Percentiles rank a stretch among this genome's conserved stretches.
These are phyloP conservation scores for Mycena rosella DNA, from an alignment of 768 basidiomycete genomes.

Conservation along the genomic window DNA sequence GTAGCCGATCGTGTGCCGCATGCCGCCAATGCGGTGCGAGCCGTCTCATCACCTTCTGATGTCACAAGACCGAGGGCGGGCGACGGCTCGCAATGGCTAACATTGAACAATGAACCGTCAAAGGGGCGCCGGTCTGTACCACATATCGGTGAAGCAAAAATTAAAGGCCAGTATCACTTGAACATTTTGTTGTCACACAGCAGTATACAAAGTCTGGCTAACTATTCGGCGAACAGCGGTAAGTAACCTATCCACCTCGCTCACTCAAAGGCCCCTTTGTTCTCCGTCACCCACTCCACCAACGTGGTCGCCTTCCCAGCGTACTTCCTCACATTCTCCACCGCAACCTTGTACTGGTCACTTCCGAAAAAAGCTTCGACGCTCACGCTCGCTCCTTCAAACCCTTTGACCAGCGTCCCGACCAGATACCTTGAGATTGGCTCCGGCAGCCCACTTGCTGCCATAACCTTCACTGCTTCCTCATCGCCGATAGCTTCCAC, in stretches of 20 bases:
- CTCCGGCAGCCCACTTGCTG: constrained; percentile 1
- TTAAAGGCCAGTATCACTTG: too few species aligned
- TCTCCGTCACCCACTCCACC: constrained; percentile 16
- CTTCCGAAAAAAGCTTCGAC: not conserved
- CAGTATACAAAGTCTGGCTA: too few species aligned
- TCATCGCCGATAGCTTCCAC: constrained; percentile 15
- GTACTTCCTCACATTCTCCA: constrained; percentile 18
- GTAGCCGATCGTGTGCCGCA: too few species aligned
- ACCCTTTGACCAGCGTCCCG: constrained; percentile 2
- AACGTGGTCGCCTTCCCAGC: constrained; percentile 17
- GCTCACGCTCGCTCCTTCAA: too few species aligned
- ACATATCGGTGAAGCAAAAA: too few species aligned
- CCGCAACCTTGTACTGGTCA: constrained; percentile 10
- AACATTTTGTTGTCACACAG: too few species aligned
- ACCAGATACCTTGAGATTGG: constrained; percentile 7
- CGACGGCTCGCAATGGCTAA: too few species aligned
- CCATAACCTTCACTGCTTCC: constrained; percentile 19
- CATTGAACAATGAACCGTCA: too few species aligned
- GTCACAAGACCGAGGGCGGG: too few species aligned
- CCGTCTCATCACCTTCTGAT: too few species aligned
- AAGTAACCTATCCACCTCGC: not conserved
- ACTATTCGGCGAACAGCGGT: not conserved
- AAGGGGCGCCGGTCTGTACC: too few species aligned
- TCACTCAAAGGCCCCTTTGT: constrained; percentile 13
- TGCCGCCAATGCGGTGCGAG: too few species aligned